Evolutionary conservation across 1,139 yeast genomes (phyloP), one percentile per base, ranked within the genome.

Genomic region (Meyerozyma guilliermondii): DNA sequence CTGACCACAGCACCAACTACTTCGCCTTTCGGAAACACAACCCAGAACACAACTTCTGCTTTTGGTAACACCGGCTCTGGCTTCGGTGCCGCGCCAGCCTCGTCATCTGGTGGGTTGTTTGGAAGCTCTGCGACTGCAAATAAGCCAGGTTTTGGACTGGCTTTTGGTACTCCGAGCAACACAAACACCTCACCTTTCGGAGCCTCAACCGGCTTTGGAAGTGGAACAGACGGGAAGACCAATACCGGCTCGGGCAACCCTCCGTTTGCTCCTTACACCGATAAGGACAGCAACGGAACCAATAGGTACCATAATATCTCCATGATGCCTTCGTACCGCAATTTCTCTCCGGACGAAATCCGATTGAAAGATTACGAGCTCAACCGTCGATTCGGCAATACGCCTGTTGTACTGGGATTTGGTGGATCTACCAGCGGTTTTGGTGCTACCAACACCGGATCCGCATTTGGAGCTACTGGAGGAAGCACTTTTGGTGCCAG

Each of bases 241-340:
- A 75, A 74, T 53, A 81, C 80, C 50, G 97, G 97, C 28, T 87
- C 96, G 1, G 80, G 83, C 0, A 65, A 76, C 41, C 80, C 78
- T 53, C 88, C 95, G 4, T 84, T 79, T 55, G 70, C 80, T 30
- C 74, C 86, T 1, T 71, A 62, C 47, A 68, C 72, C 35, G 98
- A 92, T 59, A 87, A 86, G 58, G 98, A 92, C 55, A 64, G 81
- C 16, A 68, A 78, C 3, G 70, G 80, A 39, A 78, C 79, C 28
- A 81, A 77, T 52, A 65, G 76, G 39, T 92, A 75, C 62, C 89
- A 91, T 59, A 82, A 81, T 53, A 82, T 94, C 48, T 71, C 86
- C 17, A 78, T 87, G 35, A 91, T 92, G 98, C 96, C 95, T 11
- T 95, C 88, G 57, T 92, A 92, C 60, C 74, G 76, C 51, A 81